Evolutionary conservation across 1,284 basidiomycete species (phyloP).

Genomic region (Cutaneotrichosporon daszewskae): DNA sequence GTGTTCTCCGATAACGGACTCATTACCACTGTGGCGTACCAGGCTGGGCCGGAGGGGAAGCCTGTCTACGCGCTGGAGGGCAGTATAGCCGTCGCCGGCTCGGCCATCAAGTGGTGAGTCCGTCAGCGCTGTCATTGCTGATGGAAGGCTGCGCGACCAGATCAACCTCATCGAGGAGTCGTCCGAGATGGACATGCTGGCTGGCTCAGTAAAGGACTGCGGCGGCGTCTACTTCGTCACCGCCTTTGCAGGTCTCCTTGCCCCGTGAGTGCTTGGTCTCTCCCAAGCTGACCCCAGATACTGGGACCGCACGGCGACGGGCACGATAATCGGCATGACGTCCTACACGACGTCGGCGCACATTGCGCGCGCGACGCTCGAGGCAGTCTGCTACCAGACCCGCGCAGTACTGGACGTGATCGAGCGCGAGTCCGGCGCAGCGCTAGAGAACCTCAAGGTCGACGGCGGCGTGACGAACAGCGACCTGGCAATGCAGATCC

Average conservation of each 20-base stretch:
- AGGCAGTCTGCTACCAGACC: conserved; percentile 72
- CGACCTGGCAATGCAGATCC: conserved; percentile 75
- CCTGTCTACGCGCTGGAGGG: conserved; percentile 93
- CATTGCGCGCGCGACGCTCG: conserved; percentile 87
- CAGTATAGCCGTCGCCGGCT: conserved; percentile 89
- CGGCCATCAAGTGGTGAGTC: conserved; percentile 76
- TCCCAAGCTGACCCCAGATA: conserved; percentile 12
- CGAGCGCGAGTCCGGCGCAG: conserved; percentile 48
- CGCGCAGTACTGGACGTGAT: conserved; percentile 88
- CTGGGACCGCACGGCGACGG: conserved; percentile 43
- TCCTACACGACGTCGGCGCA: conserved; percentile 90
- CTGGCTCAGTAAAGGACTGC: conserved; percentile 68
- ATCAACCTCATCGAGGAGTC: conserved; percentile 77
- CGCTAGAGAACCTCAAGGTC: conserved; percentile 78
- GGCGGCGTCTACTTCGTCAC: conserved; percentile 98
- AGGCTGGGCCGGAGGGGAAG: conserved; percentile 64
- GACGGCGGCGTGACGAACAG: conserved; percentile 90
- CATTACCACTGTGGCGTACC: conserved; percentile 87
- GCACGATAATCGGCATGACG: conserved; percentile 56
- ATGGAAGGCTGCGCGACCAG: conserved; percentile 65
- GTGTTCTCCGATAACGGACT: conserved; percentile 81
- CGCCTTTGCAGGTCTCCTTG: conserved; percentile 85
- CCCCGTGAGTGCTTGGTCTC: conserved; percentile 51
- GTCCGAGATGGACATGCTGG: conserved; percentile 77
- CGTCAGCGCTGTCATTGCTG: background rate